Conservation (phyloP, 129 eudicot species). For the Artemisia tridentata region DNA sequence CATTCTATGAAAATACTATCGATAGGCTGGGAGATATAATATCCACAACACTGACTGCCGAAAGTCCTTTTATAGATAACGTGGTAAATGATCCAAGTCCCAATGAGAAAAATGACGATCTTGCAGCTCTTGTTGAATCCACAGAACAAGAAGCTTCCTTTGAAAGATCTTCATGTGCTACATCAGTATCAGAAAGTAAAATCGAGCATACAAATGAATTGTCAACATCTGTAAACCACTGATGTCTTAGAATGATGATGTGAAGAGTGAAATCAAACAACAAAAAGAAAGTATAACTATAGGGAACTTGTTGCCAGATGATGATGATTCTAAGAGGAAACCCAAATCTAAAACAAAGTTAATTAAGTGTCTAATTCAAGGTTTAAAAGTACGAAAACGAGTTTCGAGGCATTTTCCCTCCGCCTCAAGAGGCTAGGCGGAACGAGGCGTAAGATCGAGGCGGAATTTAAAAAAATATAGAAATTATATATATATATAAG, state of each 20-base stretch:
- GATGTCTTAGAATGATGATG: constrained; percentile 24
- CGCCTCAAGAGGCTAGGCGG: no score
- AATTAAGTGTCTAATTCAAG: constrained; percentile 25
- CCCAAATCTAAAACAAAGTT: constrained; percentile 32
- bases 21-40: constrained; percentile 27
- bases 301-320: background rate
- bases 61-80: constrained; percentile 29
- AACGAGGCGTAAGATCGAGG: no score
- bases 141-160: constrained; percentile 30
- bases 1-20: constrained; percentile 40
- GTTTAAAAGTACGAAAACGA: no score
- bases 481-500: no score
- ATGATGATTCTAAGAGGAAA: constrained; percentile 36
- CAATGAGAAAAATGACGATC: constrained; percentile 25
- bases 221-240: constrained; percentile 4
- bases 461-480: no score
- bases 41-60: constrained; percentile 19
- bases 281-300: background rate
- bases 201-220: constrained; percentile 23
- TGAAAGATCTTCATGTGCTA: constrained; percentile 16
- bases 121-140: constrained; percentile 19
- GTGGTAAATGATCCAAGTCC: constrained; percentile 26
- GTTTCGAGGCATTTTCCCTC: no score
- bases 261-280: constrained; percentile 22
- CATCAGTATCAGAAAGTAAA: constrained; percentile 28